Percentiles rank a stretch among this genome's conserved stretches.
phyloP scores from a whole-genome alignment of 495 filamentous ascomycete species.

The Bacidia gigantensis region DNA sequence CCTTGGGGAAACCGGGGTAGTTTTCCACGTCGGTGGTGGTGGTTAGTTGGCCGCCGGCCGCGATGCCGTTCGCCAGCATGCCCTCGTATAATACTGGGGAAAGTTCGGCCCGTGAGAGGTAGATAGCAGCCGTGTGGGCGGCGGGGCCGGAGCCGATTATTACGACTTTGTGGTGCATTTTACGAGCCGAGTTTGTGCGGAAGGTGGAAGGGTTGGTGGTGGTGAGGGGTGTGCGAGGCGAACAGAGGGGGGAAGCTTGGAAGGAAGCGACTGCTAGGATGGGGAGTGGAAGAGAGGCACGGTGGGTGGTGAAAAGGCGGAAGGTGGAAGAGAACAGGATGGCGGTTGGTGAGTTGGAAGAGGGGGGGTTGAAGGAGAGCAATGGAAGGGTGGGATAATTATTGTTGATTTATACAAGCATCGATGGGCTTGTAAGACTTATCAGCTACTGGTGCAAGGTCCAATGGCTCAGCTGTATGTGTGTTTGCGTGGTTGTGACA shows the following conservation, averaged over 20 bases:
- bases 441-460: neutral
- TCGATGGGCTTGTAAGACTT: no score
- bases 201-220: neutral
- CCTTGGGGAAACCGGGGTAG: slow-evolving; percentile 84
- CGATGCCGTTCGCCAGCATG: slow-evolving; percentile 93
- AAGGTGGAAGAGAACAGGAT: slow-evolving; percentile 81
- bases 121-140: slow-evolving; percentile 93
- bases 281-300: slow-evolving; percentile 44
- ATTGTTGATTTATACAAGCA: no score
- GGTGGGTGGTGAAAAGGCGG: slow-evolving; percentile 48
- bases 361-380: neutral
- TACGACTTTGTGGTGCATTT: slow-evolving; percentile 28
- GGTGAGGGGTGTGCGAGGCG: slow-evolving; percentile 29
- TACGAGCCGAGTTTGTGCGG: slow-evolving; percentile 29
- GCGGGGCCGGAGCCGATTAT: slow-evolving; percentile 89
- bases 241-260: slow-evolving; percentile 35
- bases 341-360: slow-evolving; percentile 22
- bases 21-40: slow-evolving; percentile 98
- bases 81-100: slow-evolving; percentile 87
- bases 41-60: slow-evolving; percentile 88
- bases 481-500: neutral
- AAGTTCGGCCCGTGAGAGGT: slow-evolving; percentile 85
- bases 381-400: no score
- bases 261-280: slow-evolving; percentile 52
- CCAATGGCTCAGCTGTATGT: neutral